phyloP scores from a whole-genome alignment of 2,329 filamentous ascomycete genomes.

The Xylariaceae sp. region DNA sequence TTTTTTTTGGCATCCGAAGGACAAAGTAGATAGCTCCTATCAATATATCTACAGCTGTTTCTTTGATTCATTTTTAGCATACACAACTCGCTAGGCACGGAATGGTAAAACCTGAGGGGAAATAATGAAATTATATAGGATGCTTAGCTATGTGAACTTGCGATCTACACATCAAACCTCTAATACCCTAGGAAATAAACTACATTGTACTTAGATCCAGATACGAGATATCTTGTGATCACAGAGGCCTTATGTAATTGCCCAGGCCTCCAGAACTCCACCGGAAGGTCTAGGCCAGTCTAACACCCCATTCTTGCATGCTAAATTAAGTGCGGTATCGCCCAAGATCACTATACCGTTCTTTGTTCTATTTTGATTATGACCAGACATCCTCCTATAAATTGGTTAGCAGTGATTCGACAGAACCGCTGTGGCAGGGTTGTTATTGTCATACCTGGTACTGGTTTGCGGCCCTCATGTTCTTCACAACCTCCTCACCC shows the following conservation, averaged over 20 bases:
- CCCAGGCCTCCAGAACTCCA: conserved; percentile 22
- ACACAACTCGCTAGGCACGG: too few relatives aligned
- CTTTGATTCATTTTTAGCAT: too few relatives aligned
- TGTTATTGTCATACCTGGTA: conserved; percentile 69
- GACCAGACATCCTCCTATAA: conserved; percentile 69
- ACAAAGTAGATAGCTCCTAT: too few relatives aligned
- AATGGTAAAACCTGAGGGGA: too few relatives aligned
- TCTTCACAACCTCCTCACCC: conserved; percentile 94
- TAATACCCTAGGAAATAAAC: too few relatives aligned
- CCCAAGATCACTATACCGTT: conserved; percentile 20
- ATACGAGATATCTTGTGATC: too few relatives aligned
- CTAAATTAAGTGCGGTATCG: conserved; percentile 22
- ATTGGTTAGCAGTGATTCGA: conserved; percentile 29
- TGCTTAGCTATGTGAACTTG: too few relatives aligned
- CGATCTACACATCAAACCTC: too few relatives aligned
- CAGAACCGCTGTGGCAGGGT: conserved; percentile 1
- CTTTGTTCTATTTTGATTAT: conserved; percentile 33
- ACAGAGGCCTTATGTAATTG: conserved; percentile 3
- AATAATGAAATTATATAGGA: too few relatives aligned
- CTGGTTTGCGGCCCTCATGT: conserved; percentile 89
- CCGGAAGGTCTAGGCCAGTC: conserved; percentile 17
- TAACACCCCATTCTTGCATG: conserved; percentile 24
- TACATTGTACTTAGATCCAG: too few relatives aligned
- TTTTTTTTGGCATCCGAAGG: too few relatives aligned
- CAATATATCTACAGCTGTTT: too few relatives aligned